Evolutionary conservation across 1,284 basidiomycete genomes (phyloP).

Genomic region (Cryptococcus sp.): DNA sequence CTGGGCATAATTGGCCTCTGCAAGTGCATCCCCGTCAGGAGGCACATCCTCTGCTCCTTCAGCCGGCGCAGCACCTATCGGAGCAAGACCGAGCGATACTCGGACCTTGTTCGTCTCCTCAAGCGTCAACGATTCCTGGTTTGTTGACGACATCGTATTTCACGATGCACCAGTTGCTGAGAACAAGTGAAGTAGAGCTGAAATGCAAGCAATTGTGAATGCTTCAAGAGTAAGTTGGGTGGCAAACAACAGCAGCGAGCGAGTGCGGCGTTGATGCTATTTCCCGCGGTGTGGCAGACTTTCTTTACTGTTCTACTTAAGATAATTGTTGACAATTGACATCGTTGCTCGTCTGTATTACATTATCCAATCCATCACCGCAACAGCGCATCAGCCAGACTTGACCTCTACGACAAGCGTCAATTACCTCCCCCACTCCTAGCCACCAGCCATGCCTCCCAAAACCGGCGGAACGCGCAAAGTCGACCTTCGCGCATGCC

Average conservation of each 20-base stretch:
- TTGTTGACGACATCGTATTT: conserved; percentile 13
- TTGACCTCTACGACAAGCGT: neutral
- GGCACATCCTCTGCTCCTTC: conserved; percentile 50
- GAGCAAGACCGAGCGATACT: conserved; percentile 89
- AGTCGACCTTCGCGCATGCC: conserved; percentile 74
- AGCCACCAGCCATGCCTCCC: conserved; percentile 26
- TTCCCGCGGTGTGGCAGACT: conserved; percentile 4
- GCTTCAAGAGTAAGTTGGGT: conserved; percentile 8
- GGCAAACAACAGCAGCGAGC: conserved; percentile 5
- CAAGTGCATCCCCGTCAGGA: conserved; percentile 63
- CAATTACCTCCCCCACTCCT: neutral
- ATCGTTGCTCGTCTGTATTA: no score
- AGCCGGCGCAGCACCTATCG: conserved; percentile 73
- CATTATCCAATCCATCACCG: neutral
- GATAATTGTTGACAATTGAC: neutral
- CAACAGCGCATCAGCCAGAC: neutral
- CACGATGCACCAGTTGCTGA: neutral
- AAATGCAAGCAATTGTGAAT: neutral
- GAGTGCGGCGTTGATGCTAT: neutral
- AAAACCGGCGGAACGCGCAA: conserved; percentile 27
- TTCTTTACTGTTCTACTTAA: neutral
- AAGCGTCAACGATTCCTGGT: conserved; percentile 59
- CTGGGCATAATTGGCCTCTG: conserved; percentile 79
- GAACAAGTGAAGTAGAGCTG: neutral
- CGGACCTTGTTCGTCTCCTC: conserved; percentile 99